phyloP scores from a whole-genome alignment of 179 eudicot species.

The Camellia oleifera region DNA sequence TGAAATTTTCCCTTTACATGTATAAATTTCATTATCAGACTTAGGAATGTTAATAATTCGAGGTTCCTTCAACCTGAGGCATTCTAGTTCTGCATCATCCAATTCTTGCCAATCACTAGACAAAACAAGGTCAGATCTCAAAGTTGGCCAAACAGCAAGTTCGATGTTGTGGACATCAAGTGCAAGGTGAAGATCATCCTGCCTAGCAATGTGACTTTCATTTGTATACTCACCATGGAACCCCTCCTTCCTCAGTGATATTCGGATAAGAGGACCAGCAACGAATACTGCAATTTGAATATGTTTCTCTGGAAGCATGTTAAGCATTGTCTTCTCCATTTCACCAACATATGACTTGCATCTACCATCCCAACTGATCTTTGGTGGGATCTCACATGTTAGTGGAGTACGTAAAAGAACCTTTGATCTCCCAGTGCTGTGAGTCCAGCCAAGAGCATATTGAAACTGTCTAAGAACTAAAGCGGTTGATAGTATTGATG shows the following conservation, averaged over 20 bases:
- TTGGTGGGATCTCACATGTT: slow-evolving; percentile 27
- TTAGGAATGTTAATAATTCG: slow-evolving; percentile 23
- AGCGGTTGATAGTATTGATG: slow-evolving; percentile 40
- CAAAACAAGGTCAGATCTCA: slow-evolving; percentile 32
- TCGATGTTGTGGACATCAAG: slow-evolving; percentile 45
- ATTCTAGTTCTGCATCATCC: slow-evolving; percentile 33
- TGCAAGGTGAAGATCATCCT: slow-evolving; percentile 37
- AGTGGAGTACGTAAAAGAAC: slow-evolving; percentile 30
- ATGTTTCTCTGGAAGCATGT: slow-evolving; percentile 58
- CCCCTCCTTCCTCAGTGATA: slow-evolving; percentile 49
- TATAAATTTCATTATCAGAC: slow-evolving; percentile 35
- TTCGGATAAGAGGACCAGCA: slow-evolving; percentile 57
- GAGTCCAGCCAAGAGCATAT: slow-evolving; percentile 28
- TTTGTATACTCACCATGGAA: slow-evolving; percentile 23
- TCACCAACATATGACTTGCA: slow-evolving; percentile 34
- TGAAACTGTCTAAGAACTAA: slow-evolving; percentile 49
- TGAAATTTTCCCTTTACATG: slow-evolving; percentile 41
- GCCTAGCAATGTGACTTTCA: slow-evolving; percentile 19
- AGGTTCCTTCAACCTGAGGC: slow-evolving; percentile 36
- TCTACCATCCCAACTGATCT: slow-evolving; percentile 30
- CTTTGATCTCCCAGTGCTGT: slow-evolving; percentile 20
- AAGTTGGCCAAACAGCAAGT: slow-evolving; percentile 61
- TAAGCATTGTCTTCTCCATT: slow-evolving; percentile 40
- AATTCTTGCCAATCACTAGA: slow-evolving; percentile 30
- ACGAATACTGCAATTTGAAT: slow-evolving; percentile 57